phyloP scores from a whole-genome alignment of 306 rosid species.

The Prunus mira region DNA sequence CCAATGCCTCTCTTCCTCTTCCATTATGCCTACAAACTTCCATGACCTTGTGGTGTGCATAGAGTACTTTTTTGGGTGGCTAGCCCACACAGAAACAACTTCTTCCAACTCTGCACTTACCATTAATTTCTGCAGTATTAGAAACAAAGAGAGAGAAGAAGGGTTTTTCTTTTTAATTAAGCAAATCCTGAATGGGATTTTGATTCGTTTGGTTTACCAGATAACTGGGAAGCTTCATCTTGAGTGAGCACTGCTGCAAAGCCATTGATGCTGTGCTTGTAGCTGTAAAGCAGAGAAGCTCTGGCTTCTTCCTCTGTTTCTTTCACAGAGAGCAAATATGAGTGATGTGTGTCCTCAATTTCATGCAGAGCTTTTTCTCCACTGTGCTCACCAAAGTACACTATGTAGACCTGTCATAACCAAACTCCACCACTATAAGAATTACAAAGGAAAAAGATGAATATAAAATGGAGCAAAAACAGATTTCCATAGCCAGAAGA shows the following conservation, averaged over 20 bases:
- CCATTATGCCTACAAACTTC: constrained; percentile 29
- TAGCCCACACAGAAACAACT: constrained; percentile 25
- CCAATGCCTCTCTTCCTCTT: constrained; percentile 25
- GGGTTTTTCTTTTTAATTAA: no score
- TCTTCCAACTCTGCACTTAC: constrained; percentile 20
- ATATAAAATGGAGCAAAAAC: background rate
- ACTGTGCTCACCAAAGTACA: constrained; percentile 49
- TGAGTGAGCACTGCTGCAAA: constrained; percentile 82
- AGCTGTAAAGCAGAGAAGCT: constrained; percentile 72
- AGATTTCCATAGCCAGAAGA: background rate
- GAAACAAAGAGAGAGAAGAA: background rate
- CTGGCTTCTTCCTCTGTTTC: constrained; percentile 55
- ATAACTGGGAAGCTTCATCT: constrained; percentile 58
- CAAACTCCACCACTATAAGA: background rate
- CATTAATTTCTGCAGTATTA: constrained; percentile 5
- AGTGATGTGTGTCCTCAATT: constrained; percentile 53
- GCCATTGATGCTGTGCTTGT: constrained; percentile 82
- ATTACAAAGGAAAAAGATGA: background rate
- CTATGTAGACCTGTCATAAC: constrained; percentile 51
- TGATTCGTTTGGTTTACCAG: constrained; percentile 36
- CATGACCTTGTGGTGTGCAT: constrained; percentile 42
- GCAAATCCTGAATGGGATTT: background rate
- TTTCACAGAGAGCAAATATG: constrained; percentile 63
- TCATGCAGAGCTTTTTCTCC: constrained; percentile 45
- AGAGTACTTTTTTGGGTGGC: constrained; percentile 28